These are phyloP conservation scores for Filosporella fistucella DNA, from an alignment of 495 filamentous ascomycete species.

Conservation along the genomic window DNA sequence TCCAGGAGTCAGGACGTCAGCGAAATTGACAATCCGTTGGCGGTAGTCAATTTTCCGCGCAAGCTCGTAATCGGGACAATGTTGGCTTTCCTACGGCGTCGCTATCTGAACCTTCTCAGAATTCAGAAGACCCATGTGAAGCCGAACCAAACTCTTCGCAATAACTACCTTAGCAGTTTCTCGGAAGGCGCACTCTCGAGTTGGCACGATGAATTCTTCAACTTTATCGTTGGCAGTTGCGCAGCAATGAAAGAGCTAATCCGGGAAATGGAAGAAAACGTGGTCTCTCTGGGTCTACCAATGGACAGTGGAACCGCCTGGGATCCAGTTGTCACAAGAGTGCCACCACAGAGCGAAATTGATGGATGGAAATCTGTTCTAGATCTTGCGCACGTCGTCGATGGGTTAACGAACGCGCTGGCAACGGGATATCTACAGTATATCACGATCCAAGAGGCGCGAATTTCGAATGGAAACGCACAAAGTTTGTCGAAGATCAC, in stretches of 20 bases:
- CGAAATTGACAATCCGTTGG: conserved; percentile 6
- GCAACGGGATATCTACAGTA: conserved; percentile 9
- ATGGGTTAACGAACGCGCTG: conserved; percentile 6
- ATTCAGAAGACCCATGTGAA: conserved; percentile 7
- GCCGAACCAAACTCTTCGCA: background rate
- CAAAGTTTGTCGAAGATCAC: conserved; percentile 13
- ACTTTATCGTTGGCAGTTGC: conserved; percentile 9
- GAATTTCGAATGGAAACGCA: conserved; percentile 9
- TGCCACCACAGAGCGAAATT: conserved; percentile 2
- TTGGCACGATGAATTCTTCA: conserved; percentile 8
- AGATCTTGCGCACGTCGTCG: conserved; percentile 2
- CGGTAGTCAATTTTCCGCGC: conserved; percentile 1
- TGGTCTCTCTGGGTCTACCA: conserved; percentile 5
- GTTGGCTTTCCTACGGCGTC: conserved; percentile 7
- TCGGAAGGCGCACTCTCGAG: conserved; percentile 7
- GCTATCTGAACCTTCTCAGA: conserved; percentile 9
- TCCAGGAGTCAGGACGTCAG: conserved; percentile 1
- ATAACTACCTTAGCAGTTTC: conserved; percentile 10
- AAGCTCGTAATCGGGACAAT: conserved; percentile 8
- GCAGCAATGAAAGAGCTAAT: conserved; percentile 7
- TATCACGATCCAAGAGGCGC: conserved; percentile 8
- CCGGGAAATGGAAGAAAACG: conserved; percentile 6
- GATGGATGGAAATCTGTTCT: conserved; percentile 6
- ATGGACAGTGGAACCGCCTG: background rate
- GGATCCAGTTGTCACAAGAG: background rate